Evolutionary conservation across 176 grass and related monocot species (phyloP), one percentile per base, ranked within the genome.

Genomic region (Zizania latifolia): DNA sequence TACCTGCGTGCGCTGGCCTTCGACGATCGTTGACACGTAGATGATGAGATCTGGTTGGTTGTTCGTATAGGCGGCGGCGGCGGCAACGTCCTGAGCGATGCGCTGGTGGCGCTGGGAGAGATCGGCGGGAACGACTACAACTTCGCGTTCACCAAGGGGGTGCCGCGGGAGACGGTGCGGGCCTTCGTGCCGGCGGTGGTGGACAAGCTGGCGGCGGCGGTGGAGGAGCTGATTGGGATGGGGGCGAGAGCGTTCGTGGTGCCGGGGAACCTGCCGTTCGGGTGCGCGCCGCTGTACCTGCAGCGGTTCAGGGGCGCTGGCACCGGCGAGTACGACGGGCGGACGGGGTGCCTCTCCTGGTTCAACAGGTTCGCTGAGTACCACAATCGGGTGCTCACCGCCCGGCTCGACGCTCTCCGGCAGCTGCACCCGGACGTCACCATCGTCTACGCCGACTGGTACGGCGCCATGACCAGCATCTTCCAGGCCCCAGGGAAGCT

Each of bases 391-490:
- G 19, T 78, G 57, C 88, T 97, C 40, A 29, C n/a, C 7, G 36
- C 45, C 1, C 54, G 92, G 46, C 56, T 97, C 2, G 62, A 81
- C 59, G 46, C 2, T 37, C 78, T 91, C 70, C 75, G 83, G 22
- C 28, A 11, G 9, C 32, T 74, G 15, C 83, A 93, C 83, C 90
- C 90, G 17, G 32, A 62, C 4, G 86, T 72, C 66, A 87, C 82
- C 71, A 80, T 97, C 23, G 80, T 97, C 60, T 91, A 97, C 65
- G 90, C 94, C 14, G 88, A 97, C 62, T 97, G 92, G 78, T 93
- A 93, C 30, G 70, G 60, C 8, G 88, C 88, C 36, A 74, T 82
- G 38, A 86, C 85, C 65, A 80, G 50, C 70, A 84, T 93, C 51
- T 93, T 87, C 78, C 35, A 51, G 32, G 13, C 8, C 68, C 83